These are phyloP conservation scores for Cercospora sp. DNA, from an alignment of 2,329 filamentous ascomycete genomes.

Conservation along the genomic window DNA sequence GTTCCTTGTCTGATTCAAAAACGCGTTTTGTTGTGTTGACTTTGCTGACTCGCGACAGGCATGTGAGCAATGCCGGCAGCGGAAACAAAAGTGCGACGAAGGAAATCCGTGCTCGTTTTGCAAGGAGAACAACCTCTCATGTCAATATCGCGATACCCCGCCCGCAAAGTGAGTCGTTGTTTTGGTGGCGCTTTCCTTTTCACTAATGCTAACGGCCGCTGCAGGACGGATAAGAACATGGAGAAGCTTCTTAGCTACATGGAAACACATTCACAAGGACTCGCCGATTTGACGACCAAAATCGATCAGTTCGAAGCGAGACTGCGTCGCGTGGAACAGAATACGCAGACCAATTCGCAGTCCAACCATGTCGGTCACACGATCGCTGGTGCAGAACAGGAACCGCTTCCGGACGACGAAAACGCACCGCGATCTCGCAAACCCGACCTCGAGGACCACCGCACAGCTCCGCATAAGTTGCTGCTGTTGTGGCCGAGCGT, in stretches of 20 bases:
- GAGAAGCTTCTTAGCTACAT: constrained; percentile 51
- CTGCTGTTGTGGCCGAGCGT: constrained; percentile 63
- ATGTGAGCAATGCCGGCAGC: constrained; percentile 82
- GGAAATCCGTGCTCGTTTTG: constrained; percentile 80
- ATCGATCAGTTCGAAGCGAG: constrained; percentile 33
- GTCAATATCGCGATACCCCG: constrained; percentile 86
- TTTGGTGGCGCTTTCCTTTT: neutral
- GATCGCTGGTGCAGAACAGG: constrained; percentile 16
- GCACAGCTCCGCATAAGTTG: constrained; percentile 82
- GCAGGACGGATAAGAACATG: constrained; percentile 52
- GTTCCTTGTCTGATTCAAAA: constrained; percentile 11
- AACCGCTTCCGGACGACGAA: constrained; percentile 32
- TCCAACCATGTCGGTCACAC: constrained; percentile 10
- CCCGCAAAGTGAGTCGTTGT: constrained; percentile 73
- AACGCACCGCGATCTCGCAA: constrained; percentile 43
- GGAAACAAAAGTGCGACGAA: constrained; percentile 92
- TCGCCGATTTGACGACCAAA: constrained; percentile 31
- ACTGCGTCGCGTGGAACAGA: constrained; percentile 33
- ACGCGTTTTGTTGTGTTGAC: neutral
- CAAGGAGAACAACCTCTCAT: constrained; percentile 79
- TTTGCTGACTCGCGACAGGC: constrained; percentile 57
- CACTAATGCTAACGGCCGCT: constrained; percentile 14
- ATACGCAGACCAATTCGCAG: constrained; percentile 16
- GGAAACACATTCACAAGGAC: constrained; percentile 40
- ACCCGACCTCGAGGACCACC: constrained; percentile 80